Conservation (phyloP, 2,329 filamentous ascomycete species). For the Curvularia lunata region DNA sequence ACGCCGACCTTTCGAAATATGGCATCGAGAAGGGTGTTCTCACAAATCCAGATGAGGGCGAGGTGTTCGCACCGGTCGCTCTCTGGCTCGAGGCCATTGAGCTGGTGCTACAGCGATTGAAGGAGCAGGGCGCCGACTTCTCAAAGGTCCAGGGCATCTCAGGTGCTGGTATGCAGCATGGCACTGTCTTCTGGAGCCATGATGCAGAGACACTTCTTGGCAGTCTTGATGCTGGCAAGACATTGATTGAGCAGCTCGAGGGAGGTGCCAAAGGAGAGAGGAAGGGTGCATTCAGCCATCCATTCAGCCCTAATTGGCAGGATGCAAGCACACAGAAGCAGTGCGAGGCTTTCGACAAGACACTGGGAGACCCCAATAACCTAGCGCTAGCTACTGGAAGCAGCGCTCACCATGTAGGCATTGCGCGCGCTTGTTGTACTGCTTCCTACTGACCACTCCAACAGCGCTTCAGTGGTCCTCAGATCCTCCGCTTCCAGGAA, state of each 20-base stretch:
- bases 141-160: conserved; percentile 78
- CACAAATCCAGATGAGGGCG: conserved; percentile 78
- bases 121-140: conserved; percentile 74
- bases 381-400: conserved; percentile 86
- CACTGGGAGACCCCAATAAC: conserved; percentile 68
- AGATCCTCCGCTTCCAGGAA: conserved; percentile 86
- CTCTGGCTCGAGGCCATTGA: conserved; percentile 96
- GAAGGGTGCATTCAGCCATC: conserved; percentile 75
- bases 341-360: conserved; percentile 84
- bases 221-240: conserved; percentile 64
- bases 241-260: conserved; percentile 74
- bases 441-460: conserved; percentile 16
- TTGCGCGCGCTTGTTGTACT: background rate
- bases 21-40: conserved; percentile 86
- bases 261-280: conserved; percentile 45
- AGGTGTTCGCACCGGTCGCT: conserved; percentile 90
- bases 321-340: conserved; percentile 93
- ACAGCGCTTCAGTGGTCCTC: conserved; percentile 93
- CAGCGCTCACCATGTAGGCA: conserved; percentile 85
- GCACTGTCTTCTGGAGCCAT: conserved; percentile 89
- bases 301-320: conserved; percentile 96
- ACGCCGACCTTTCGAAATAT: conserved; percentile 75
- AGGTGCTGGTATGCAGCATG: conserved; percentile 95
- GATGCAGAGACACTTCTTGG: conserved; percentile 70
- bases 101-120: conserved; percentile 76